Evolutionary conservation across 2,329 filamentous ascomycete genomes (phyloP).

Genomic region (Tolypocladium guangdongense): DNA sequence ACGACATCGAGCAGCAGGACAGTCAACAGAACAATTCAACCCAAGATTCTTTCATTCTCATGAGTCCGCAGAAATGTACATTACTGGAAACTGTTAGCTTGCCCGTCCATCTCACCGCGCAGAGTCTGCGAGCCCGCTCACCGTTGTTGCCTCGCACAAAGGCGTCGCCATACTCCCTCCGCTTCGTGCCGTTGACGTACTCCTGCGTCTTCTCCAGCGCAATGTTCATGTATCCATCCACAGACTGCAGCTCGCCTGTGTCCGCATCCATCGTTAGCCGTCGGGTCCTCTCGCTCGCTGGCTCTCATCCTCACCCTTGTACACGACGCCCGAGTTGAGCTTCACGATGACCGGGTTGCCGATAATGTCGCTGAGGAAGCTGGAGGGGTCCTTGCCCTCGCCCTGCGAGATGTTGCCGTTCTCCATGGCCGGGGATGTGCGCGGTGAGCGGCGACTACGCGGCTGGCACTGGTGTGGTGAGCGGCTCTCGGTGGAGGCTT

Average conservation of each 20-base stretch:
- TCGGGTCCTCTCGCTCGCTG: background rate
- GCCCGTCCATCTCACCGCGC: background rate
- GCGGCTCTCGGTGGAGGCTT: background rate
- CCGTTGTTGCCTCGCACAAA: slow-evolving; percentile 96
- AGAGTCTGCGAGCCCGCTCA: slow-evolving; percentile 26
- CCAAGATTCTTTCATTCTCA: slow-evolving; percentile 10
- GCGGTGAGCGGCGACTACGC: background rate
- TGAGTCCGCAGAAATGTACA: slow-evolving; percentile 60
- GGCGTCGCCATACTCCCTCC: slow-evolving; percentile 81
- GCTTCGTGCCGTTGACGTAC: slow-evolving; percentile 73
- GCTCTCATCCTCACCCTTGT: slow-evolving; percentile 80
- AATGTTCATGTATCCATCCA: slow-evolving; percentile 99
- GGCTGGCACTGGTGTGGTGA: background rate
- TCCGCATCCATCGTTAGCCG: background rate
- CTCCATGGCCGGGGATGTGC: slow-evolving; percentile 46
- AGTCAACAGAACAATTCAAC: background rate
- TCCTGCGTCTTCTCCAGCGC: slow-evolving; percentile 93
- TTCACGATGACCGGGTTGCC: slow-evolving; percentile 91
- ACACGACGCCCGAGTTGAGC: slow-evolving; percentile 95
- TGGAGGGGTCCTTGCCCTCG: slow-evolving; percentile 84
- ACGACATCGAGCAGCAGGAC: too few relatives aligned
- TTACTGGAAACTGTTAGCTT: slow-evolving; percentile 34
- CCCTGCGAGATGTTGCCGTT: slow-evolving; percentile 52
- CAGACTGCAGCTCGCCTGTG: slow-evolving; percentile 84
- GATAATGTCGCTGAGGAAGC: slow-evolving; percentile 89